Percentiles rank a stretch among this genome's conserved stretches.
phyloP scores from a whole-genome alignment of 176 grass and related monocot genomes.

The Oryza glaberrima region DNA sequence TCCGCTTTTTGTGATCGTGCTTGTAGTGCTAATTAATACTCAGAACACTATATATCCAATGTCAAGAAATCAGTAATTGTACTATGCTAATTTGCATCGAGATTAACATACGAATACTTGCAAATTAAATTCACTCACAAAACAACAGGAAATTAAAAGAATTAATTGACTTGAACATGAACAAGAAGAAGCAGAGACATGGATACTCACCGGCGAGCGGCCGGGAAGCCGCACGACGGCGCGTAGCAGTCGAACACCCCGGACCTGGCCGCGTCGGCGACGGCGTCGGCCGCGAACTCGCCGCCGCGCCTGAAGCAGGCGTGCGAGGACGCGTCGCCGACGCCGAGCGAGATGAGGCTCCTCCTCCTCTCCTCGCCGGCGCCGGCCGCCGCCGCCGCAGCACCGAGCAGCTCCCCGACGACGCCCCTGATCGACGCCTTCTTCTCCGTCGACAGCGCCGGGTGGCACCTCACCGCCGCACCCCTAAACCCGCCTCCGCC shows the following conservation, averaged over 20 bases:
- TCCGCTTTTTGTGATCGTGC: background rate
- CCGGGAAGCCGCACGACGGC: conserved; percentile 69
- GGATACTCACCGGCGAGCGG: conserved; percentile 63
- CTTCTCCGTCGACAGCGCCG: conserved; percentile 53
- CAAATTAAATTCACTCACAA: background rate
- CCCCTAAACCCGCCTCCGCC: too few species aligned
- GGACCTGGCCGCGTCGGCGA: conserved; percentile 47
- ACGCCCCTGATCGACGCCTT: conserved; percentile 80
- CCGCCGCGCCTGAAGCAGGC: conserved; percentile 68
- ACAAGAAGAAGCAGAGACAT: too few species aligned
- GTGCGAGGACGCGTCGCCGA: conserved; percentile 79
- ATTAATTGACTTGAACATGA: background rate
- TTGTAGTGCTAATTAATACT: background rate
- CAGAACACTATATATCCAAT: background rate
- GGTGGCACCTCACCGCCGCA: conserved; percentile 54
- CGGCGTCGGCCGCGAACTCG: conserved; percentile 57
- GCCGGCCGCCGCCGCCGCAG: background rate
- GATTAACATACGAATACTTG: background rate
- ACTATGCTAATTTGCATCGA: background rate
- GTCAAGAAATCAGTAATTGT: background rate
- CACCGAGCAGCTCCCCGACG: conserved; percentile 54
- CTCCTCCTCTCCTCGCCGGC: conserved; percentile 5
- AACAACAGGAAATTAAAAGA: background rate
- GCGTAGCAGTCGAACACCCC: conserved; percentile 77
- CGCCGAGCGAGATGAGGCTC: conserved; percentile 75